Base-by-base conservation (phyloP, 345 rosid genomes). In the Rhizophora mangle region DNA sequence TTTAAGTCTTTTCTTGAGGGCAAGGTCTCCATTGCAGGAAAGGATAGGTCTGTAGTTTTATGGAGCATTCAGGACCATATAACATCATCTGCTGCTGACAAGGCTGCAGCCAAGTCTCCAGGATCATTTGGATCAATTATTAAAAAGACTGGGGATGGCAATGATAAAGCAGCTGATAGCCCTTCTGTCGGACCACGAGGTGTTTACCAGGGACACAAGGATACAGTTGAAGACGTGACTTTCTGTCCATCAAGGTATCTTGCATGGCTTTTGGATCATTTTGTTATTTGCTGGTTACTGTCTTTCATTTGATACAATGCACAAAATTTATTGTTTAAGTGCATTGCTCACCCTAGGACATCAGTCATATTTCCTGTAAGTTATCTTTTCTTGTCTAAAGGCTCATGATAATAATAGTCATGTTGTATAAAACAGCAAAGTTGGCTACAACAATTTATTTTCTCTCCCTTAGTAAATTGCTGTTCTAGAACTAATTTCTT, bases 61-160 rank as follows among this genome's bases (percentile, higher is more conserved):
- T 88, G 93, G 93, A 84, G 88, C 34, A 82, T 88, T 73, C 88
- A 84, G 49, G 93, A 88, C 68, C 85, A 85, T 53, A 74, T 85
- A 52, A 75, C 92, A 5, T 72, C 80, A 73, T 74, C 82, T 73
- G 84, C 78, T 6, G 56, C 75, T 4, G 88, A 79, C 30, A 62
- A 78, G 65, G 78, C 67, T 5, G 57, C 83, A 11, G 15, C 79
- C 59, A 85, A 83, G 62, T 75, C 88, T 75, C 67, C 80, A 19
- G 85, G 83, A 36, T 74, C 87, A 78, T 63, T 61, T 63, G 56
- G 74, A 46, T 51, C 81, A 65, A 82, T 62, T 53, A 26, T 68
- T 43, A 87, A 85, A 74, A 83, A 77, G 80, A 71, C 27, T 75
- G 74, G 74, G 74, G 88, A 85, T 59, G 68, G 51, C 56, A 81